A percentile compares a stretch with the other conserved stretches of the same genome.
These are phyloP conservation scores for Hapsidospora chrysogenum DNA, from an alignment of 495 filamentous ascomycete species.

Conservation along the genomic window DNA sequence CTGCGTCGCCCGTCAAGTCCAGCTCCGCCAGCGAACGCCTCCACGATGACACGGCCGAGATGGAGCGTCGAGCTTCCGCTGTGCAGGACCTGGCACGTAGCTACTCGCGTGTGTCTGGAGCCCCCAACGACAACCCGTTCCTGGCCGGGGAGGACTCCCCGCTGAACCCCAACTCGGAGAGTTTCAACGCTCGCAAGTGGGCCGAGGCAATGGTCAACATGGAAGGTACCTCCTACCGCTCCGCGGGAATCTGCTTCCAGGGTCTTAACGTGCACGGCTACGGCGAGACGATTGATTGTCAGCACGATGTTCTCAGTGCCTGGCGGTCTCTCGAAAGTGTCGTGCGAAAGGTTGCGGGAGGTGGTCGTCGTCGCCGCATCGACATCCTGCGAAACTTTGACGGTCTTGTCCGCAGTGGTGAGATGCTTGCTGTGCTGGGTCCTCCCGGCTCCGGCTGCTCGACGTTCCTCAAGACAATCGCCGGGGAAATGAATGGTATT, in stretches of 20 bases:
- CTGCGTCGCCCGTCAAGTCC: no score
- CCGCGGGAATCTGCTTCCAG: constrained; percentile 19
- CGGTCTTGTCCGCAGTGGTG: constrained; percentile 49
- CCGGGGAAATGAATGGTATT: constrained; percentile 41
- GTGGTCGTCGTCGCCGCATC: constrained; percentile 37
- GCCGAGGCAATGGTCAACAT: constrained; percentile 13
- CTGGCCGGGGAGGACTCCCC: constrained; percentile 8
- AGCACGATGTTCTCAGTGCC: constrained; percentile 39
- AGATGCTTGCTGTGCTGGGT: constrained; percentile 66
- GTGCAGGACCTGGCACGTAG: constrained; percentile 3
- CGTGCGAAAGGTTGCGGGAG: constrained; percentile 9
- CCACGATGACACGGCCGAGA: constrained; percentile 12
- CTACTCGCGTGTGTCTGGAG: not conserved
- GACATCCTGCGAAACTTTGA: constrained; percentile 52
- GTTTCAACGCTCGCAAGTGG: constrained; percentile 20
- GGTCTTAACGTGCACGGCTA: constrained; percentile 48
- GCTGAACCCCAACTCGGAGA: constrained; percentile 14
- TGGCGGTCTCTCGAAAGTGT: constrained; percentile 22
- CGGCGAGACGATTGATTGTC: constrained; percentile 46
- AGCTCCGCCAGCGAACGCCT: no score
- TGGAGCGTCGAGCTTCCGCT: constrained; percentile 1
- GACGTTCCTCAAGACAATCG: constrained; percentile 53
- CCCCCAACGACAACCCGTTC: constrained; percentile 17
- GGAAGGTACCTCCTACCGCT: constrained; percentile 11
- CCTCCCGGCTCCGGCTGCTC: constrained; percentile 55